These are phyloP conservation scores for Pleurotus salmoneostramineus DNA, from an alignment of 768 basidiomycete species.

Conservation along the genomic window DNA sequence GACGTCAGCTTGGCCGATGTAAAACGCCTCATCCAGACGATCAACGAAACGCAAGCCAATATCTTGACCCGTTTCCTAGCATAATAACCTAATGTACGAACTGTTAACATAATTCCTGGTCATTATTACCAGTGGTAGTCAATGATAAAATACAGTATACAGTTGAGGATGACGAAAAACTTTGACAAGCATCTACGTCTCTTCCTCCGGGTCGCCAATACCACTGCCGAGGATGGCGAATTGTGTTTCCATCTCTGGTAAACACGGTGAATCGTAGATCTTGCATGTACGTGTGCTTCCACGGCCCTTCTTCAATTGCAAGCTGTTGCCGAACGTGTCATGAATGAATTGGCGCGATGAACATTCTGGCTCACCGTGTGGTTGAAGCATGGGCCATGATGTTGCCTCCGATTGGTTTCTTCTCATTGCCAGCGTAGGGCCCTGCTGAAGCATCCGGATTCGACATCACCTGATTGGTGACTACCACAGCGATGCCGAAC, in stretches of 20 bases:
- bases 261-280: slow-evolving; percentile 96
- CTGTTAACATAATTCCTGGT: slow-evolving; percentile 25
- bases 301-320: slow-evolving; percentile 90
- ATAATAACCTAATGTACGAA: slow-evolving; percentile 20
- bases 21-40: slow-evolving; percentile 70
- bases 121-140: slow-evolving; percentile 24
- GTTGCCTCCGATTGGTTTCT: slow-evolving; percentile 99
- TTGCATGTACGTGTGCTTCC: slow-evolving; percentile 93
- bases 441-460: slow-evolving; percentile 92
- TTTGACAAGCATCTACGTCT: slow-evolving; percentile 37
- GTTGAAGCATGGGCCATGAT: slow-evolving; percentile 99
- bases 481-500: slow-evolving; percentile 97
- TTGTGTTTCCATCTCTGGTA: slow-evolving; percentile 93
- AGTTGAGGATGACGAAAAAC: background rate
- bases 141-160: slow-evolving; percentile 11
- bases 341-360: slow-evolving; percentile 5
- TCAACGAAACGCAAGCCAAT: slow-evolving; percentile 78
- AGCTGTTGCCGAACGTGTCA: slow-evolving; percentile 31
- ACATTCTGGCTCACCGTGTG: slow-evolving; percentile 59
- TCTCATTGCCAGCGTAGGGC: slow-evolving; percentile 85
- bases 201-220: slow-evolving; percentile 93
- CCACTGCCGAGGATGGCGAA: slow-evolving; percentile 92
- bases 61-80: slow-evolving; percentile 87
- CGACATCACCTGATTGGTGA: slow-evolving; percentile 99
- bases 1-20: slow-evolving; percentile 82